Evolutionary conservation across 352 stramenopile genomes (phyloP), one percentile per base, ranked within the genome.

Genomic region (Pythium pyrilobum): DNA sequence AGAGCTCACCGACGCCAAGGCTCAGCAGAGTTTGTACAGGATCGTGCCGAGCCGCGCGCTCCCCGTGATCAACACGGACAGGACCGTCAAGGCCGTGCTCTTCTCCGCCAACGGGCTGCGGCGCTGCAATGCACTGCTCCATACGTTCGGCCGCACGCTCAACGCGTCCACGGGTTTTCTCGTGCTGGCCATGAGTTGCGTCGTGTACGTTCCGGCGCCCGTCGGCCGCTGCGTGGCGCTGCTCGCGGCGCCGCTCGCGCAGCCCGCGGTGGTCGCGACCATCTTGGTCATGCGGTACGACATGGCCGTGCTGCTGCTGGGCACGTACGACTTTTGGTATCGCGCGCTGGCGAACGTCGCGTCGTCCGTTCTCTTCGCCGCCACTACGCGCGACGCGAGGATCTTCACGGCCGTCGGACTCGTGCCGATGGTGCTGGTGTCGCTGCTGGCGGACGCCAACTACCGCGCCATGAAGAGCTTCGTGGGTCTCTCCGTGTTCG

Each of bases 271-370:
- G 13, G 1, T 42, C 2, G 15, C n/a, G 1, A 20, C 28, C 10
- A 34, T 42, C 9, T 20, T 50, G 3, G 18, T 5, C 9, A 10
- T 58, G 18, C 50, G 50, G 13, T 25, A 23, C 29, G 50, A 50
- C 24, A 43, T 58, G 20, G 21, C 50, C 23, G 38, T 25, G 50
- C 39, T 50, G 31, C 27, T 58, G n/a, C 18, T 20, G 5, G 15
- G 24, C 7, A 48, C 39, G n/a, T 58, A 43, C 40, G 39, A 58
- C 20, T 58, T 58, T 15, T 58, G 50, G 50, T 58, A 43, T 31
- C 21, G 11, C n/a, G 16, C 11, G 12, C 3, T 31, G 31, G 15
- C 32, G 46, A 21, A 13, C 13, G 15, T 43, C 15, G n/a, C 32
- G 21, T 44, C 32, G 20, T 24, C 21, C 10, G 25, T 43, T 11